phyloP scores from a whole-genome alignment of 129 eudicot genomes.

The Gnaphalium uliginosum region DNA sequence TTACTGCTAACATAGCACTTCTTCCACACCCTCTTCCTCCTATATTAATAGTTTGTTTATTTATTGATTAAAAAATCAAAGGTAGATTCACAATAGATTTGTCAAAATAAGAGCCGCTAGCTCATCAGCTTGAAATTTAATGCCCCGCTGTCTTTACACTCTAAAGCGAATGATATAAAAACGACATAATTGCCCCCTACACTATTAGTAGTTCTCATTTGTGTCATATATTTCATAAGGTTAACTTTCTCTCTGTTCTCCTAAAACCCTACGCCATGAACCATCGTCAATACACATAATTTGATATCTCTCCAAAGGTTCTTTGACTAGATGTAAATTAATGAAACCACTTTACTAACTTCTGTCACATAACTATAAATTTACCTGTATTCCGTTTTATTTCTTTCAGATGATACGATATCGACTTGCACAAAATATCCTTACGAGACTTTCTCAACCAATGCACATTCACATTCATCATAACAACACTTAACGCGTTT shows the following conservation, averaged over 20 bases:
- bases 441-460: not conserved
- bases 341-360: too few relatives aligned
- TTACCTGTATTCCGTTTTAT: too few relatives aligned
- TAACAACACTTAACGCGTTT: too few relatives aligned
- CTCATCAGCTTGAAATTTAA: constrained; percentile 7
- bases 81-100: constrained; percentile 24
- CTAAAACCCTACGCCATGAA: not conserved
- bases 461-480: too few relatives aligned
- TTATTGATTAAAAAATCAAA: not conserved
- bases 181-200: constrained; percentile 11
- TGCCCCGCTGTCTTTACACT: constrained; percentile 17
- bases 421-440: not conserved
- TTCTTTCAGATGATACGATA: too few relatives aligned
- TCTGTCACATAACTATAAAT: not conserved
- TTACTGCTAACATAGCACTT: too few relatives aligned
- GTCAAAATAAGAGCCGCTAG: constrained; percentile 30
- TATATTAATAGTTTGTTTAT: too few relatives aligned
- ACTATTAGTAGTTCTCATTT: not conserved
- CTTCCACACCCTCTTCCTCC: too few relatives aligned
- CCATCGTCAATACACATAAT: not conserved
- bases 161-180: constrained; percentile 18
- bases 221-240: not conserved
- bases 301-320: too few relatives aligned
- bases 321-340: not conserved
- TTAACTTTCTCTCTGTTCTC: not conserved